These are phyloP conservation scores for Straminergon stramineum DNA, from an alignment of 225 moss, liverwort and hornwort species.

Conservation along the genomic window DNA sequence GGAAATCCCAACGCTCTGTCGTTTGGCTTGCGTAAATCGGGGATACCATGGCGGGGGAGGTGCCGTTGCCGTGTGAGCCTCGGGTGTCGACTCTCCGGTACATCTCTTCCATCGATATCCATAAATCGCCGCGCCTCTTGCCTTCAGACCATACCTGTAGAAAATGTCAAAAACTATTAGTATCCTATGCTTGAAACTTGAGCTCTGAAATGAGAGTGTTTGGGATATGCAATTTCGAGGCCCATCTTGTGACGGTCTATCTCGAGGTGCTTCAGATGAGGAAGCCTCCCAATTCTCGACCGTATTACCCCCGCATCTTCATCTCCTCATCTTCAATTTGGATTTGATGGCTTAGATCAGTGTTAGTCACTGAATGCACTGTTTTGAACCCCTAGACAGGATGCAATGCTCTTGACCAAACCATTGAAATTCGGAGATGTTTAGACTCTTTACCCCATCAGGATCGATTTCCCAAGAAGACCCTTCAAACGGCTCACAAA, in stretches of 20 bases:
- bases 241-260: neutral
- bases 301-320: neutral
- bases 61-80: neutral
- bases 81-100: conserved; percentile 6
- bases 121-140: conserved; percentile 16
- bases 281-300: neutral
- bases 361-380: neutral
- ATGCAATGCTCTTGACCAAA: neutral
- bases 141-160: conserved; percentile 27
- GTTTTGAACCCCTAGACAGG: neutral
- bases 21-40: conserved; percentile 15
- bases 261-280: neutral
- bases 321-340: neutral
- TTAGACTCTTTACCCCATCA: neutral
- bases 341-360: neutral
- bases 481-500: conserved; percentile 71
- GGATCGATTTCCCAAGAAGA: conserved; percentile 63
- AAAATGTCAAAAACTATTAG: neutral
- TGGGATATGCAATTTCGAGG: neutral
- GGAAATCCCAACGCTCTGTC: conserved; percentile 36
- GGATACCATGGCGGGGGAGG: neutral
- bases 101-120: conserved; percentile 19
- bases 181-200: neutral
- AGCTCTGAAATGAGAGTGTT: neutral
- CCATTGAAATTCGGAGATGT: neutral